These are phyloP conservation scores for Penicillium verhagenii DNA, from an alignment of 495 filamentous ascomycete genomes.

Conservation along the genomic window DNA sequence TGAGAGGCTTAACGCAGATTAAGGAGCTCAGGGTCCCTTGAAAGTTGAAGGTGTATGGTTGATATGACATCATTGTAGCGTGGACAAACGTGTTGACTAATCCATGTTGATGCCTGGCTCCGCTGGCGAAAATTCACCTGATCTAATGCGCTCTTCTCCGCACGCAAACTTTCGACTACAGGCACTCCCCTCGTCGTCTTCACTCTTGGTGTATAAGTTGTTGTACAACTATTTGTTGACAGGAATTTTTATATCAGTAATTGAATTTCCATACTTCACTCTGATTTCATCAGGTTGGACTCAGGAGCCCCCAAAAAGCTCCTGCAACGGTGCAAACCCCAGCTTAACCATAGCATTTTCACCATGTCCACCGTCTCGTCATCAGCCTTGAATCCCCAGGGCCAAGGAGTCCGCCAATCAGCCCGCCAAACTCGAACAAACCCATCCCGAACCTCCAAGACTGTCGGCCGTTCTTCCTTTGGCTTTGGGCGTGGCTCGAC, in stretches of 20 bases:
- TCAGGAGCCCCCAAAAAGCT: conserved; percentile 13
- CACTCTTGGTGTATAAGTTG: conserved; percentile 3
- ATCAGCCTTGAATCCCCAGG: conserved; percentile 33
- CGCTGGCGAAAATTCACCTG: conserved; percentile 16
- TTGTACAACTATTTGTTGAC: conserved; percentile 1
- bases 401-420: conserved; percentile 48
- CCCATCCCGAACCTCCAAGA: conserved; percentile 58
- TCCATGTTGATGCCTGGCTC: neutral
- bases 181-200: conserved; percentile 8
- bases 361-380: conserved; percentile 35
- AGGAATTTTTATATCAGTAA: conserved; percentile 4
- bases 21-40: too few relatives aligned
- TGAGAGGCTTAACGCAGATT: too few relatives aligned
- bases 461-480: conserved; percentile 50
- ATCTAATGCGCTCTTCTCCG: conserved; percentile 24
- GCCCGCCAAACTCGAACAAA: conserved; percentile 61
- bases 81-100: conserved; percentile 3
- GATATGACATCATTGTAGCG: neutral
- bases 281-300: conserved; percentile 4
- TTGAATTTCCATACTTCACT: conserved; percentile 9
- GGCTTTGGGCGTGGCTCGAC: conserved; percentile 40
- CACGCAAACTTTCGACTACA: conserved; percentile 27
- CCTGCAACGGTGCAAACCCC: conserved; percentile 15
- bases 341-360: conserved; percentile 20
- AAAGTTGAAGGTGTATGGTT: too few relatives aligned